Base-by-base conservation (phyloP, 1,139 yeast genomes). In the Chernovozyma aurita region DNA sequence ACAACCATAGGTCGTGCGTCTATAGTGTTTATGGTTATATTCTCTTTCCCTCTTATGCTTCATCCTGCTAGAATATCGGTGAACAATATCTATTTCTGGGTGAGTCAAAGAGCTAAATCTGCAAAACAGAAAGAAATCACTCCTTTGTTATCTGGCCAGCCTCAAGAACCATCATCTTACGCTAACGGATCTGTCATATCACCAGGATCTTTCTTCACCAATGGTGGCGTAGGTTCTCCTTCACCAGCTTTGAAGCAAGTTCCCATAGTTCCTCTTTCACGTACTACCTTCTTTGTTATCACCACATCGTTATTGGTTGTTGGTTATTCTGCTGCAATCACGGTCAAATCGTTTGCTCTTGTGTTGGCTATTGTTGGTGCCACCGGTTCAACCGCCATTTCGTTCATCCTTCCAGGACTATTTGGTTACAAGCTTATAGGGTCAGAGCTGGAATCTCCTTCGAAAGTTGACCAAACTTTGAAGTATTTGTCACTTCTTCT, bases 31-130 rank as follows among this genome's bases (percentile, higher is more conserved):
- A 79, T 92, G 83, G 95, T 94, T 29, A 63, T 85, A 11, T 75
- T 92, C 43, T 85, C 95, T 6, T 92, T 83, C 63, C 98, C 98
- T 15, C 70, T 92, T 47, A 85, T 90, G 82, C 76, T 87, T 52
- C 95, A 90, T 55, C 98, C 98, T 1, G 85, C 95, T 33, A 69
- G 98, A 39, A 80, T 86, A 21, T 85, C 97, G 1, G 67, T 83
- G 24, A 84, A 86, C 55, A 87, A 90, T 57, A 76, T 90, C 45
- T 60, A 73, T 37, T 74, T 73, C 50, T 81, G 85, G 76, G 33
- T 73, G 15, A 26, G 34, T 31, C 27, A 33, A 29, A 24, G 12
- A 18, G 12, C 8, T 29, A 6, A 16, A 20, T 9, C 9, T 9
- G 9, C 6, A 7, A 20, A 20, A 20, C 8, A 20, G 9, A 6